phyloP scores from a whole-genome alignment of 495 filamentous ascomycete genomes.

The Xylaria flabelliformis region DNA sequence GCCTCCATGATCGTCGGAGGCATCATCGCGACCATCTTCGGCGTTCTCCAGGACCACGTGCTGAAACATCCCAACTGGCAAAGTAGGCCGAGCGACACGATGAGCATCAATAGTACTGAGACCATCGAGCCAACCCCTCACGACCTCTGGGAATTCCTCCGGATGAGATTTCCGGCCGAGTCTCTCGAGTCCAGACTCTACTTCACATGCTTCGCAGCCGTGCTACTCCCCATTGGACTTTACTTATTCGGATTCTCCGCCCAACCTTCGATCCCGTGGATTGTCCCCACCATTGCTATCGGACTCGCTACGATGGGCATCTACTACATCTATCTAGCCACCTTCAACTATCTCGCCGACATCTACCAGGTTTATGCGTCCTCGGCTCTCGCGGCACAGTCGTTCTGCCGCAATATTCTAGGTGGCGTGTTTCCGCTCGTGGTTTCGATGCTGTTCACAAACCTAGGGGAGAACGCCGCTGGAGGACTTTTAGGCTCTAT shows the following conservation, averaged over 20 bases:
- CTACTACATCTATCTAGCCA: constrained; percentile 84
- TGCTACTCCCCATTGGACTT: constrained; percentile 70
- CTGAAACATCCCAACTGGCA: constrained; percentile 52
- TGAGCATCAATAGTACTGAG: constrained; percentile 20
- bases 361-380: constrained; percentile 84
- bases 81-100: constrained; percentile 48
- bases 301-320: constrained; percentile 85
- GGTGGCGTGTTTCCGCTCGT: constrained; percentile 85
- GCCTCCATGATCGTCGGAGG: constrained; percentile 71
- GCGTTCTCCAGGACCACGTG: constrained; percentile 70
- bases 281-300: constrained; percentile 74
- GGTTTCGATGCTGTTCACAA: constrained; percentile 71
- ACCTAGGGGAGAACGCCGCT: constrained; percentile 74
- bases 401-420: constrained; percentile 82
- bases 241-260: constrained; percentile 79
- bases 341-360: constrained; percentile 96
- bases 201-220: constrained; percentile 76
- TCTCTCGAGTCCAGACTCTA: constrained; percentile 83
- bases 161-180: constrained; percentile 49
- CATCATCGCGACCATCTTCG: constrained; percentile 72
- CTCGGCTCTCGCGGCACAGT: constrained; percentile 87
- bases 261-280: constrained; percentile 73
- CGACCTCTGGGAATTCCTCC: constrained; percentile 46
- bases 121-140: constrained; percentile 9
- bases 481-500: constrained; percentile 79